A percentile compares a stretch with the other conserved stretches of the same genome.
Evolutionary conservation across 352 stramenopile genomes (phyloP).

Genomic region (Pythium chondricola): DNA sequence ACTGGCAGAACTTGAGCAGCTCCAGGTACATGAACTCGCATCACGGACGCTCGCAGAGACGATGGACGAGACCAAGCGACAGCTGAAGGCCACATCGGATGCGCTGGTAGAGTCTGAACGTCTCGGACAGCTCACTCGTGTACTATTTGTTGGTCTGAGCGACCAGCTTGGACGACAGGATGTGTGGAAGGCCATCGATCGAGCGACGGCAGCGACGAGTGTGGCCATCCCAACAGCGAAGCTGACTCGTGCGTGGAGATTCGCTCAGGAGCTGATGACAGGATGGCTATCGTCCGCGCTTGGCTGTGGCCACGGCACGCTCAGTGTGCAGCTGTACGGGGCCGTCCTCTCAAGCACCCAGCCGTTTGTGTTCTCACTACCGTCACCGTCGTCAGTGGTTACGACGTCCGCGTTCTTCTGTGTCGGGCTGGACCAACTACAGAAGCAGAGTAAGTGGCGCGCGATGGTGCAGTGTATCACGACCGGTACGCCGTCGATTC

Average conservation of each 20-base stretch:
- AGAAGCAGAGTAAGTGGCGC: slow-evolving; percentile 12
- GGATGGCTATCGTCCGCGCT: neutral
- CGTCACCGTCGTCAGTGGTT: neutral
- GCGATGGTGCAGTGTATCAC: slow-evolving; percentile 8
- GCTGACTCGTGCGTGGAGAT: slow-evolving; percentile 7
- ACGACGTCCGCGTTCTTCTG: slow-evolving; percentile 9
- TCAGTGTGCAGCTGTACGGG: slow-evolving; percentile 16
- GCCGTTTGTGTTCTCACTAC: slow-evolving; percentile 16
- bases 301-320: too few species aligned
- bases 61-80: too few species aligned
- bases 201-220: neutral
- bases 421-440: slow-evolving; percentile 5
- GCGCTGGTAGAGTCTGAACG: too few species aligned
- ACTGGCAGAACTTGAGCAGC: too few species aligned
- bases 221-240: slow-evolving; percentile 1
- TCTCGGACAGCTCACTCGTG: neutral
- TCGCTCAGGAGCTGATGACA: slow-evolving; percentile 1
- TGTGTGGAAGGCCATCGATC: slow-evolving; percentile 5
- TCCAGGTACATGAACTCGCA: neutral
- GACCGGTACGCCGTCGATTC: too few species aligned
- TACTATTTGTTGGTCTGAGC: neutral
- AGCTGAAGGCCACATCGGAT: too few species aligned
- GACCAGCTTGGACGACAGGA: slow-evolving; percentile 4
- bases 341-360: neutral
- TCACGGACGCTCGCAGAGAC: too few species aligned